phyloP scores from a whole-genome alignment of 2,329 filamentous ascomycete species.

The Rhexocercosporidium sp. region DNA sequence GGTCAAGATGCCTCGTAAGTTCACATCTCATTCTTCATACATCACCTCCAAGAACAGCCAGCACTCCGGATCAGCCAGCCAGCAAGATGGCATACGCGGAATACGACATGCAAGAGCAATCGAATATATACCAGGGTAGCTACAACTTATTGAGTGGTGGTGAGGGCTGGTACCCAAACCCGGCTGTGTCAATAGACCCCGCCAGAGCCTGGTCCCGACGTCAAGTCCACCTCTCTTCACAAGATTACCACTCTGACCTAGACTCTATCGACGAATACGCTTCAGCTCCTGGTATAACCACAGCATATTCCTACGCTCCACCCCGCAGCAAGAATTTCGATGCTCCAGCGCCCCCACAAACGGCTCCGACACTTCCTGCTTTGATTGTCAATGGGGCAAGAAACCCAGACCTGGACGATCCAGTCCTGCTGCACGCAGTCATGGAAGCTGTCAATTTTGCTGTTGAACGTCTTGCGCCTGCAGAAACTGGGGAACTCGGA shows the following conservation, averaged over 20 bases:
- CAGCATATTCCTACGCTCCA: background rate
- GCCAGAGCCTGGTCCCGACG: background rate
- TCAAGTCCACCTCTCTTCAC: background rate
- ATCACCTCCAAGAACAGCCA: conserved; percentile 5
- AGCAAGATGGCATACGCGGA: background rate
- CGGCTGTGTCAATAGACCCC: background rate
- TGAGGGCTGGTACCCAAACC: background rate
- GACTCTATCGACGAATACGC: background rate
- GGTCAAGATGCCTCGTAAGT: conserved; percentile 36
- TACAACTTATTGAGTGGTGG: background rate
- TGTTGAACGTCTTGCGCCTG: background rate
- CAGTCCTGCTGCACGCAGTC: background rate
- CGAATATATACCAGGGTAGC: background rate
- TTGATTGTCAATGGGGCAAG: background rate
- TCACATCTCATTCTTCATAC: conserved; percentile 3
- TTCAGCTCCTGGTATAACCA: background rate
- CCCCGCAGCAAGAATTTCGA: background rate
- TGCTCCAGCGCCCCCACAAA: too few relatives aligned
- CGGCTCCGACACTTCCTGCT: background rate
- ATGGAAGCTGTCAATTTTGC: background rate
- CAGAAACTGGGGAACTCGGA: background rate
- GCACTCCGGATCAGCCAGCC: background rate
- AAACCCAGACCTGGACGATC: background rate
- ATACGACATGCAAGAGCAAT: background rate
- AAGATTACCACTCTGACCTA: background rate